phyloP scores from a whole-genome alignment of 2,329 filamentous ascomycete genomes.

The Drechslera avenae region DNA sequence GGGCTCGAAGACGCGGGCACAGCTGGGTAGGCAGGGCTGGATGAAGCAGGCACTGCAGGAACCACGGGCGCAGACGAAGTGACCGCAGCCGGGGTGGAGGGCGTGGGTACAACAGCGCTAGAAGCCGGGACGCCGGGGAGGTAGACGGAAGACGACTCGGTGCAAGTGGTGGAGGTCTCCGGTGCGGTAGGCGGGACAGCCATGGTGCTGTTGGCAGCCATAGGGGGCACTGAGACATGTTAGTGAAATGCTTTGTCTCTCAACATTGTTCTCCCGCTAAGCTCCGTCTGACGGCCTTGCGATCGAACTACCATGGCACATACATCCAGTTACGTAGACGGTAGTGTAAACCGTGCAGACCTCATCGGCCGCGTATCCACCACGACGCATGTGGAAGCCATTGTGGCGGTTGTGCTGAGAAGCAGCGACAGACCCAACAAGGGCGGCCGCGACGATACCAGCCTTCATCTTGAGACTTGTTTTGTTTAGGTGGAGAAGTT shows the following conservation, averaged over 20 bases:
- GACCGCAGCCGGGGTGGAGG: conserved; percentile 10
- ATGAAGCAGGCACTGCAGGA: conserved; percentile 9
- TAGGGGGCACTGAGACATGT: conserved; percentile 28
- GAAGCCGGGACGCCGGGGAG: conserved; percentile 25
- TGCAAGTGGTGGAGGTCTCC: conserved; percentile 77
- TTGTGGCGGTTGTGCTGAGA: conserved; percentile 69
- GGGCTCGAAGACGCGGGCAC: conserved; percentile 10
- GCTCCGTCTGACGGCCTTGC: background rate
- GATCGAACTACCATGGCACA: conserved; percentile 26
- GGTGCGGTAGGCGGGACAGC: conserved; percentile 51
- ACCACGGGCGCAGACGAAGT: conserved; percentile 1
- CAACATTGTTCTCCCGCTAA: background rate
- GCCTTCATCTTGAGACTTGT: conserved; percentile 72
- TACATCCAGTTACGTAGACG: conserved; percentile 54
- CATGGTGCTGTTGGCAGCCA: conserved; percentile 35
- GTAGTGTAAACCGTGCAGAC: conserved; percentile 76
- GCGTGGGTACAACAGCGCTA: conserved; percentile 13
- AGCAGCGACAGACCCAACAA: conserved; percentile 60
- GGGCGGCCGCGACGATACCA: conserved; percentile 65
- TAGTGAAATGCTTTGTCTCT: conserved; percentile 9
- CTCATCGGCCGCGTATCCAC: conserved; percentile 57
- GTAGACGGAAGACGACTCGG: conserved; percentile 64
- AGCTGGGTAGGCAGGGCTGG: conserved; percentile 11
- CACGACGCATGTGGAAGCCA: conserved; percentile 62
- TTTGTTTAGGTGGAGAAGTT: conserved; percentile 27